A percentile compares a stretch with the other conserved stretches of the same genome.
Evolutionary conservation across 1,284 basidiomycete species (phyloP).

Genomic region (Ganoderma meredithae): DNA sequence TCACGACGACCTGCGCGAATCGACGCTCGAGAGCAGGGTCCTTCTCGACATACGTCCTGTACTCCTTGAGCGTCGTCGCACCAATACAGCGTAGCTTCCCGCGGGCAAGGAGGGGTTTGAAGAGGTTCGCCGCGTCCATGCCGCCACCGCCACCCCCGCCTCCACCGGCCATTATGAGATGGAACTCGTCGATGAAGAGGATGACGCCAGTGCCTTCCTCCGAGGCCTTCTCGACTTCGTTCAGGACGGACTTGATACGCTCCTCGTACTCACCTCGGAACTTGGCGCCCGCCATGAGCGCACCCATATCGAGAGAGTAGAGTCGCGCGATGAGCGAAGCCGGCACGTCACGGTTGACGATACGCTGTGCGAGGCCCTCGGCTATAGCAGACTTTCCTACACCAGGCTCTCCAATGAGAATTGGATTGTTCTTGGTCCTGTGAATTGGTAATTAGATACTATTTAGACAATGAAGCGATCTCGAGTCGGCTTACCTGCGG

Average conservation of each 20-base stretch:
- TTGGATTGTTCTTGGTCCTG: slow-evolving; percentile 92
- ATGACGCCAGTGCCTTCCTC: slow-evolving; percentile 88
- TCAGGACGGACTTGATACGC: slow-evolving; percentile 91
- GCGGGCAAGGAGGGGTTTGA: slow-evolving; percentile 90
- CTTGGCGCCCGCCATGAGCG: slow-evolving; percentile 95
- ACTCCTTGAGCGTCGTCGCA: slow-evolving; percentile 94
- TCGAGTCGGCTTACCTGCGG: slow-evolving; percentile 56
- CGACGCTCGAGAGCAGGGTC: slow-evolving; percentile 94
- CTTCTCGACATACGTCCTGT: slow-evolving; percentile 95
- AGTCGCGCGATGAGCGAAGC: slow-evolving; percentile 86
- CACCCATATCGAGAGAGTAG: slow-evolving; percentile 93
- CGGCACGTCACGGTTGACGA: slow-evolving; percentile 94
- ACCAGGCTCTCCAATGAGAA: slow-evolving; percentile 93
- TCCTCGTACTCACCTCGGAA: slow-evolving; percentile 99
- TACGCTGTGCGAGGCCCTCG: slow-evolving; percentile 96
- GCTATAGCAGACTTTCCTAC: slow-evolving; percentile 95
- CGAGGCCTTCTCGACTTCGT: slow-evolving; percentile 92
- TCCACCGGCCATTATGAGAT: slow-evolving; percentile 90
- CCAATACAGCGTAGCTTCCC: slow-evolving; percentile 93
- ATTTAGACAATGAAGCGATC: not conserved
- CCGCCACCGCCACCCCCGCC: slow-evolving; percentile 82
- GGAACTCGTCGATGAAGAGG: slow-evolving; percentile 95
- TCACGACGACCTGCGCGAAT: slow-evolving; percentile 94
- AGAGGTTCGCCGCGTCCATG: slow-evolving; percentile 89
- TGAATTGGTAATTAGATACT: slow-evolving; percentile 28